These are phyloP conservation scores for Fusarium metavorans DNA, from an alignment of 2,329 filamentous ascomycete genomes.

Conservation along the genomic window DNA sequence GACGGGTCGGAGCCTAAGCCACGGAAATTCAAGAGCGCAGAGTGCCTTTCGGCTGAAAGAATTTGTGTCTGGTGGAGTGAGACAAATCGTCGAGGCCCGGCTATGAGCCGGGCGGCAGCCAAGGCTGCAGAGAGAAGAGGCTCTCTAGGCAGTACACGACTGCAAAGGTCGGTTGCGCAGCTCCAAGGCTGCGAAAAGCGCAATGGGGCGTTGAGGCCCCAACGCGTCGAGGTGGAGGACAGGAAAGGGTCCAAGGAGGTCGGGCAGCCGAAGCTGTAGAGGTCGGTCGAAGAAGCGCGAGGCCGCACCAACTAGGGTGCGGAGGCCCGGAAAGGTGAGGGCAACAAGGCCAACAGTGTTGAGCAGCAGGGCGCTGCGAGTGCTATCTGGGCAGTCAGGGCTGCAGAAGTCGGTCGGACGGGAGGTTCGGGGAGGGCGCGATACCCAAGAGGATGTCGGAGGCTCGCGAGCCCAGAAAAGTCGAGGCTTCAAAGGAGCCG, in stretches of 20 bases:
- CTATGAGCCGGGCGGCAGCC: slow-evolving; percentile 11
- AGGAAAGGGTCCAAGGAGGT: not conserved
- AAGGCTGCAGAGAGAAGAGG: slow-evolving; percentile 9
- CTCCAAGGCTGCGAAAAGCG: slow-evolving; percentile 16
- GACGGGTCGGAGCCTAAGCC: not conserved
- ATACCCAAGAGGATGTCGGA: too few species aligned
- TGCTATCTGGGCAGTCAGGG: slow-evolving; percentile 6
- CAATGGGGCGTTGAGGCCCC: slow-evolving; percentile 1
- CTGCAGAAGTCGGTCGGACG: slow-evolving; percentile 26
- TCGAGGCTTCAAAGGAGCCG: too few species aligned
- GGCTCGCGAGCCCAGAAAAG: too few species aligned
- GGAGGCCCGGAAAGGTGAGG: too few species aligned
- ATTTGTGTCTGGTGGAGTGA: slow-evolving; percentile 10
- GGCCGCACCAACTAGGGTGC: too few species aligned
- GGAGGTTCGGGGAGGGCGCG: not conserved
- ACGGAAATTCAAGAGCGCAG: not conserved
- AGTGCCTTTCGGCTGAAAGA: not conserved
- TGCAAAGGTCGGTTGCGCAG: slow-evolving; percentile 25
- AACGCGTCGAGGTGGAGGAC: not conserved
- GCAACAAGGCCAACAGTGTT: too few species aligned
- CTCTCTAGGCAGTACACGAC: slow-evolving; percentile 18
- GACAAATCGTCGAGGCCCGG: not conserved
- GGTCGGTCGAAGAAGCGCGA: not conserved
- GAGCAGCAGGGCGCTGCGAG: too few species aligned
- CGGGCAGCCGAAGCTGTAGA: not conserved